Percentiles rank a stretch among this genome's conserved stretches.
Conservation (phyloP, 2,329 filamentous ascomycete genomes). For the Coniella vitis region DNA sequence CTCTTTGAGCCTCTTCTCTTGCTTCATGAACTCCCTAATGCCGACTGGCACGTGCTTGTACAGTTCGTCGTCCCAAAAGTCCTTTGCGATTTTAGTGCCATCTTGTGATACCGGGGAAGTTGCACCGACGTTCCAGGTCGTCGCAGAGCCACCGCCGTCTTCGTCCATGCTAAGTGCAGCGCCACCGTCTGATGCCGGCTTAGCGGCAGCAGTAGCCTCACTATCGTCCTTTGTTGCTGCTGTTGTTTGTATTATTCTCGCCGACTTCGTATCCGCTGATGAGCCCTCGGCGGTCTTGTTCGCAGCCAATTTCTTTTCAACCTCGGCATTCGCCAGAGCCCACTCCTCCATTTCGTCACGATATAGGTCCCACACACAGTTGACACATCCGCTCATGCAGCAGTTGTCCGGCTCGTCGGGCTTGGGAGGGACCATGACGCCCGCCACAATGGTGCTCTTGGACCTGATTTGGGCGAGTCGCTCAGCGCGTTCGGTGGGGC, state of each 20-base stretch:
- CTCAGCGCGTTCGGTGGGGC: slow-evolving; percentile 61
- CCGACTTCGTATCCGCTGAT: neutral
- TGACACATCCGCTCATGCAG: slow-evolving; percentile 97
- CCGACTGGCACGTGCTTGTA: slow-evolving; percentile 82
- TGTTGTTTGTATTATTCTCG: too few relatives aligned
- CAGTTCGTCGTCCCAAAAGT: slow-evolving; percentile 58
- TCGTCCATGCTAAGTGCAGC: slow-evolving; percentile 62
- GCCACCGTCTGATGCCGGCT: slow-evolving; percentile 23
- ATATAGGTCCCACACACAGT: slow-evolving; percentile 93
- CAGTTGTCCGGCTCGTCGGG: slow-evolving; percentile 94
- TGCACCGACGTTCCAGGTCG: slow-evolving; percentile 51
- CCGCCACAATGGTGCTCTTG: slow-evolving; percentile 62
- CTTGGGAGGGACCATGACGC: slow-evolving; percentile 73
- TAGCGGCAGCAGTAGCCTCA: neutral
- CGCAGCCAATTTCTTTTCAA: slow-evolving; percentile 45
- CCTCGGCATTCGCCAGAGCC: slow-evolving; percentile 59
- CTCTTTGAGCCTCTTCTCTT: slow-evolving; percentile 82
- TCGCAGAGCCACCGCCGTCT: slow-evolving; percentile 68
- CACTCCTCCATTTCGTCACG: slow-evolving; percentile 90
- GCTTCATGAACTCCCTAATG: slow-evolving; percentile 95
- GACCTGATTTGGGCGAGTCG: slow-evolving; percentile 51
- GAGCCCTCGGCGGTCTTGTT: slow-evolving; percentile 22
- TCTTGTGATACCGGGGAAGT: slow-evolving; percentile 20
- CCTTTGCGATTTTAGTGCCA: slow-evolving; percentile 37
- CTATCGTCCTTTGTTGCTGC: neutral